Conservation (phyloP, 257 asterid genomes). For the Ligustrum vulgare region DNA sequence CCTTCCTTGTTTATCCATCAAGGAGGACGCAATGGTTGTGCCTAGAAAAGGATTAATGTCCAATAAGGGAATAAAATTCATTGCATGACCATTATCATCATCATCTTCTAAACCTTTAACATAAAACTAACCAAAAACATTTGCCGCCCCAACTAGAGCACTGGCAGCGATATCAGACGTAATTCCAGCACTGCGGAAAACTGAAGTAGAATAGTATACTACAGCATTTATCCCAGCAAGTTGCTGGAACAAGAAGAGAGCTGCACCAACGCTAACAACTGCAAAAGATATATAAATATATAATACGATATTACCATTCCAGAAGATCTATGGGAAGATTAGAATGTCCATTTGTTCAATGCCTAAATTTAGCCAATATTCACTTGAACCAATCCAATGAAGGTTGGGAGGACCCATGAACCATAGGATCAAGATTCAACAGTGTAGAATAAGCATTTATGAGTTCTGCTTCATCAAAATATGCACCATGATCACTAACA, state of each 20-base stretch:
- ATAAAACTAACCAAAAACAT: constrained; percentile 75
- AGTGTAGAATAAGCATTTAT: not conserved
- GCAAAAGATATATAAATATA: constrained; percentile 28
- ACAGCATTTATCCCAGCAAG: constrained; percentile 95
- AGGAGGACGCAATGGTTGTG: constrained; percentile 78
- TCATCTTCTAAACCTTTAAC: not conserved
- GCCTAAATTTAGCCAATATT: not conserved
- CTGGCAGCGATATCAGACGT: constrained; percentile 93
- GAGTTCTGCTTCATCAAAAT: constrained; percentile 1
- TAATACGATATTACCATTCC: not conserved
- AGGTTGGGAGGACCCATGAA: not conserved
- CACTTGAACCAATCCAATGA: not conserved
- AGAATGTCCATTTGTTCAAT: not conserved
- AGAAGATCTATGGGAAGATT: not conserved
- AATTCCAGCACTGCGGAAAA: constrained; percentile 92
- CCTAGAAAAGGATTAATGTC: constrained; percentile 43
- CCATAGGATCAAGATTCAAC: not conserved
- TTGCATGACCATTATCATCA: constrained; percentile 8
- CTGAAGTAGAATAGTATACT: constrained; percentile 88
- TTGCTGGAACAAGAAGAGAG: constrained; percentile 87
- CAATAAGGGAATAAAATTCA: constrained; percentile 21
- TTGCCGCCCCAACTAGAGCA: constrained; percentile 94
- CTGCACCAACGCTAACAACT: constrained; percentile 95
- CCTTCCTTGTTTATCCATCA: constrained; percentile 96
- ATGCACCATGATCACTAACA: not conserved